phyloP scores from a whole-genome alignment of 257 asterid genomes.

The Marsdenia floribunda region DNA sequence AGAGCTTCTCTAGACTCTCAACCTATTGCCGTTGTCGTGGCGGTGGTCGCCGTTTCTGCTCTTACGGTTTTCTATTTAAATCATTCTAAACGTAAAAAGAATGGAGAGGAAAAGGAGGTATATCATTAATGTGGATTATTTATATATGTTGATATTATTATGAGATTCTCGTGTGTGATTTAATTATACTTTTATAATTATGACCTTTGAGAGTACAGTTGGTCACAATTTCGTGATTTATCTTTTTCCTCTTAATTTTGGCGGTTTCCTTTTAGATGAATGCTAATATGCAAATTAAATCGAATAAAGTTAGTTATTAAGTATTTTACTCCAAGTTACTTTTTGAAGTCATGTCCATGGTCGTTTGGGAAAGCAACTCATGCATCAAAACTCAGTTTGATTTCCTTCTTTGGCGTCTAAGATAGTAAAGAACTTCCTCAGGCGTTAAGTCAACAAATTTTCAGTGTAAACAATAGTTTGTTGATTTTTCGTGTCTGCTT shows the following conservation, averaged over 20 bases:
- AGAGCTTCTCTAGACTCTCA: constrained; percentile 74
- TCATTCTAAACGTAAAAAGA: constrained; percentile 25
- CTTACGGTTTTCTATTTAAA: constrained; percentile 37
- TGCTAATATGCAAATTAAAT: neutral
- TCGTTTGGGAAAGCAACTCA: neutral
- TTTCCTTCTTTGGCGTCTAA: neutral
- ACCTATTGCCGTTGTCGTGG: constrained; percentile 38
- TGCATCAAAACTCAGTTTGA: neutral
- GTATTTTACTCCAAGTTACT: neutral
- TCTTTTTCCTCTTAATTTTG: neutral
- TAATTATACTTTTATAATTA: neutral
- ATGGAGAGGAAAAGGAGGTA: constrained; percentile 33
- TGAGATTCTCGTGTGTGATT: neutral
- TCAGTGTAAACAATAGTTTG: neutral
- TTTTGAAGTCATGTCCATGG: neutral
- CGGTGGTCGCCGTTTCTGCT: constrained; percentile 56
- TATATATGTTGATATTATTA: neutral
- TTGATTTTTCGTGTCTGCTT: neutral
- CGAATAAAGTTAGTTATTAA: neutral
- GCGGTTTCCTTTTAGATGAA: neutral
- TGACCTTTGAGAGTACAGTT: neutral
- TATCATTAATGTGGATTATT: neutral
- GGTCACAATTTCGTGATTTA: neutral
- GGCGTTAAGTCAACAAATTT: no score
- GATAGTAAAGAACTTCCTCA: neutral